Evolutionary conservation across 1,284 basidiomycete genomes (phyloP).

Genomic region (Pyrrhoderma noxium): DNA sequence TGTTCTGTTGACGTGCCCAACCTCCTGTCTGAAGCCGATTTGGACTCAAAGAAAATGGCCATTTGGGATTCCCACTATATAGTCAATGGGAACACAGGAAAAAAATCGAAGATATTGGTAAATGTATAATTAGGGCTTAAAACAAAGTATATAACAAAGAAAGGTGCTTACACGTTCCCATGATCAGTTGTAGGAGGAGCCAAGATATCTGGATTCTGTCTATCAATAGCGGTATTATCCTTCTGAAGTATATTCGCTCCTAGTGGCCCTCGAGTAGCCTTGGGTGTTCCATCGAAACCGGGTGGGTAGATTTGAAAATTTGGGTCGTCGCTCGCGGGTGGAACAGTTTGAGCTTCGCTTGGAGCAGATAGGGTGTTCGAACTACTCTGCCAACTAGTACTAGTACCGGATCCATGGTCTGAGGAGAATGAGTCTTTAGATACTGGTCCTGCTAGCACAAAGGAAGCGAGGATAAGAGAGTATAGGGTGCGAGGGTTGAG

Average conservation of each 20-base stretch:
- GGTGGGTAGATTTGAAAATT: constrained; percentile 39
- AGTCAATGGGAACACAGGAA: neutral
- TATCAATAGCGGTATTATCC: constrained; percentile 42
- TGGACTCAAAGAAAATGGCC: constrained; percentile 63
- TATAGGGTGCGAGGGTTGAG: too few species aligned
- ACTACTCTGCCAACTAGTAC: neutral
- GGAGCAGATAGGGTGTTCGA: constrained; percentile 7
- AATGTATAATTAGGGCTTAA: neutral
- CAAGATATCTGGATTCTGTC: constrained; percentile 53
- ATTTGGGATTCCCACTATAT: constrained; percentile 53
- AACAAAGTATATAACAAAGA: neutral
- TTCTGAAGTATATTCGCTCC: constrained; percentile 55
- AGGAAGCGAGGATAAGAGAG: too few species aligned
- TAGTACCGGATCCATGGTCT: too few species aligned
- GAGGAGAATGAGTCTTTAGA: too few species aligned
- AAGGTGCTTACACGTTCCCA: constrained; percentile 46
- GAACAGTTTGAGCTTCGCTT: constrained; percentile 31
- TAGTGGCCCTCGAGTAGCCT: constrained; percentile 33
- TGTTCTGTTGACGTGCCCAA: constrained; percentile 66
- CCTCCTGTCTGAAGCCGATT: constrained; percentile 65
- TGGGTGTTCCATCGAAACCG: constrained; percentile 24
- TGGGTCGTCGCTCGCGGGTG: constrained; percentile 44
- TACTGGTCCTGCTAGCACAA: too few species aligned
- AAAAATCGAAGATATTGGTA: too few species aligned
- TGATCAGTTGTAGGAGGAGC: constrained; percentile 62